Base-by-base conservation (phyloP, 2,329 filamentous ascomycete genomes). In the Alternaria arbusti region DNA sequence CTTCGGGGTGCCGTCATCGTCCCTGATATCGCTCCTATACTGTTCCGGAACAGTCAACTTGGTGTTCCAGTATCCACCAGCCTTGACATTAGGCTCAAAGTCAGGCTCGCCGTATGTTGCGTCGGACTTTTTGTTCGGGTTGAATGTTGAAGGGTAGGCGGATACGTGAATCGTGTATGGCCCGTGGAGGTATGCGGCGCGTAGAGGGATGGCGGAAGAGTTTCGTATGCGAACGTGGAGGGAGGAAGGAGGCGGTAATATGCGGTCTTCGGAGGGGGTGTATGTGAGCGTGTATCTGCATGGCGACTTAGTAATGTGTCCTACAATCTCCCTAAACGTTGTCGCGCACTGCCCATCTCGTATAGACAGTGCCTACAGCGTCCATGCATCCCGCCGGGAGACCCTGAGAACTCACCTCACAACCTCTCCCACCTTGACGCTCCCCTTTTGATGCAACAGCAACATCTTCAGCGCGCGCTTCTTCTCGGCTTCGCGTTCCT, bases 61-160 rank as follows among this genome's bases (percentile, higher is more conserved):
- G 61, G 93, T 91, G 72, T 89, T 88, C 91, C 94, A 99, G 49
- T 87, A 89, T 7, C 93, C 94, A 28, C 94, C 96, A 9, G 96
- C 94, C 84, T 98, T 98, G 76, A 99, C 87, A 84, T 97, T 95
- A 50, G 96, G 95, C 81, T 99, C 96, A 75, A 96, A 99, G 73
- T 97, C 92, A 15, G 96, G 96, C 1, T 91, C 86, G 50, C 92
- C 93, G 82, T 94, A 90, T 56, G 85, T 85, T 56, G 89, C 85
- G 61, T 90, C 87, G 71, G 91, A 90, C 77, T 93, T 94, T 69
- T 86, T 84, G 80, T 97, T 94, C 2, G 95, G 93, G 73, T 94
- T 87, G 83, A 96, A 98, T 50, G 86, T 88, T 15, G 91, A 86
- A 1, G 95, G 93, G 73, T 96, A 97, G 23, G 94, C 92, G 55